phyloP scores from a whole-genome alignment of 2,329 filamentous ascomycete genomes.

The Alternaria hordeiaustralica region DNA sequence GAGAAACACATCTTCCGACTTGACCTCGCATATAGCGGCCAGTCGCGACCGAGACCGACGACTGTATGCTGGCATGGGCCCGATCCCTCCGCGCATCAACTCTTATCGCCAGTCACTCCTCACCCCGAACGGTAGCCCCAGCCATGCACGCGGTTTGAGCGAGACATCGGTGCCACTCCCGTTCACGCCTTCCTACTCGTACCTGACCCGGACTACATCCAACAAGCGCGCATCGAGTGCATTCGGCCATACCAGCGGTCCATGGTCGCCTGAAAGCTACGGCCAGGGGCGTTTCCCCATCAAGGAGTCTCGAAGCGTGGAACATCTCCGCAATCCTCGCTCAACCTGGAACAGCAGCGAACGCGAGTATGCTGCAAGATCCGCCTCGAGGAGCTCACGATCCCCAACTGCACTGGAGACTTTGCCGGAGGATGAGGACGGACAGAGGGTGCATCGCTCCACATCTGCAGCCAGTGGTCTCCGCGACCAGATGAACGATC shows the following conservation, averaged over 20 bases:
- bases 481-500: slow-evolving; percentile 82
- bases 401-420: slow-evolving; percentile 50
- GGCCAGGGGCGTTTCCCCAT: slow-evolving; percentile 46
- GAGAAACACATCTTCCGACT: slow-evolving; percentile 36
- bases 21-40: slow-evolving; percentile 43
- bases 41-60: slow-evolving; percentile 45
- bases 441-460: slow-evolving; percentile 63
- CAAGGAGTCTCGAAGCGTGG: slow-evolving; percentile 49
- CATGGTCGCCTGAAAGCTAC: slow-evolving; percentile 47
- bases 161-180: slow-evolving; percentile 50
- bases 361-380: slow-evolving; percentile 40
- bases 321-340: slow-evolving; percentile 46
- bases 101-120: slow-evolving; percentile 43
- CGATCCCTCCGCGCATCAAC: slow-evolving; percentile 42
- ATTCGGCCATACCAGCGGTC: slow-evolving; percentile 45
- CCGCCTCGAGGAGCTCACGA: slow-evolving; percentile 48
- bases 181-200: slow-evolving; percentile 40
- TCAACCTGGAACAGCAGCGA: slow-evolving; percentile 32
- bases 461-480: slow-evolving; percentile 75
- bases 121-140: slow-evolving; percentile 36
- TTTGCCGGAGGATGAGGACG: slow-evolving; percentile 49
- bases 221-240: slow-evolving; percentile 50
- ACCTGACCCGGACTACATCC: slow-evolving; percentile 30
- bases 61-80: slow-evolving; percentile 46
- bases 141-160: slow-evolving; percentile 50